Evolutionary conservation across 129 eudicot genomes (phyloP).

Genomic region (Artemisia annua): DNA sequence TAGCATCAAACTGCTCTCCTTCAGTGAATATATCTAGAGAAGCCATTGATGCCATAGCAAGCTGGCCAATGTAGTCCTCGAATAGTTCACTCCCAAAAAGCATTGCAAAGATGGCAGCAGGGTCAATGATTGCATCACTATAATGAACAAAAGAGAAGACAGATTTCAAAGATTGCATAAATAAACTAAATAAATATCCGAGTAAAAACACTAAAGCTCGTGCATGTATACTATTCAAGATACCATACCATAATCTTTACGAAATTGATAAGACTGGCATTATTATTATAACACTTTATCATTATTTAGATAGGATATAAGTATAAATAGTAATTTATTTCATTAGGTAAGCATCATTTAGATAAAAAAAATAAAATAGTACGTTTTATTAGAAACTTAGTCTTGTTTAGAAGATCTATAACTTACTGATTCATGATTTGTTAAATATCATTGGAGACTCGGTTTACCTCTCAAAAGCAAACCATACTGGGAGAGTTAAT

Average conservation of each 20-base stretch:
- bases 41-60: constrained; percentile 99
- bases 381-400: no score
- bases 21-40: constrained; percentile 84
- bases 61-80: constrained; percentile 96
- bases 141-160: constrained; percentile 23
- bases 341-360: no score
- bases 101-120: constrained; percentile 99
- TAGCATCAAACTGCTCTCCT: constrained; percentile 76
- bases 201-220: background rate
- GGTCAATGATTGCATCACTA: constrained; percentile 92
- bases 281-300: no score
- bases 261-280: no score
- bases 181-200: constrained; percentile 15
- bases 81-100: constrained; percentile 97
- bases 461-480: no score
- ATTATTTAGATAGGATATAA: no score
- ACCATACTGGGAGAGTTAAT: no score
- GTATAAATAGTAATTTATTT: no score
- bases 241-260: background rate
- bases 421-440: no score
- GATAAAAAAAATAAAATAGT: no score
- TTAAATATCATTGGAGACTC: no score
- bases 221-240: background rate
- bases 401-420: no score
- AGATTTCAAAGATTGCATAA: background rate